Conservation (phyloP, 768 basidiomycete genomes). For the Tylopilus felleus region DNA sequence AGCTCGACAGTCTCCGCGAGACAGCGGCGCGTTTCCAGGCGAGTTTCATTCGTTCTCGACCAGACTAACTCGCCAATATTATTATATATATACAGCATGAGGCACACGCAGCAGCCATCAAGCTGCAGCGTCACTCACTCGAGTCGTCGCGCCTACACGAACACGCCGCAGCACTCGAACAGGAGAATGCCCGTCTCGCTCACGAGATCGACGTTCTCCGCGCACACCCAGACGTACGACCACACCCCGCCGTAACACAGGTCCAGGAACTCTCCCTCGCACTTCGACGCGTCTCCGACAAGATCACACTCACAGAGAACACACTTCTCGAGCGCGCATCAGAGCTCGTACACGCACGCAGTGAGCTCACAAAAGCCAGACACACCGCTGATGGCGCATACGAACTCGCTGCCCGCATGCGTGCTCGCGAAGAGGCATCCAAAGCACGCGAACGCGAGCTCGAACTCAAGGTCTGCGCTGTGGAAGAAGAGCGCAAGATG, state of each 20-base stretch:
- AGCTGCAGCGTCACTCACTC: conserved; percentile 60
- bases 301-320: conserved; percentile 60
- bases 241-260: conserved; percentile 37
- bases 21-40: conserved; percentile 52
- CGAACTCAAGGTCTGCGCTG: conserved; percentile 41
- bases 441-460: conserved; percentile 48
- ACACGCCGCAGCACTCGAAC: conserved; percentile 39
- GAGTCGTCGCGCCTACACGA: conserved; percentile 37
- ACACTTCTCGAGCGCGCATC: conserved; percentile 47
- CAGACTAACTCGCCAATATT: not conserved
- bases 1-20: conserved; percentile 45
- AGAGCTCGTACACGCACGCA: conserved; percentile 42
- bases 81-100: conserved; percentile 63
- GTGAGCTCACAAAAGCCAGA: conserved; percentile 43
- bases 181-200: conserved; percentile 55
- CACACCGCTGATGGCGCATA: conserved; percentile 50
- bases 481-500: conserved; percentile 58
- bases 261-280: conserved; percentile 62
- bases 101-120: conserved; percentile 60
- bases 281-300: conserved; percentile 63
- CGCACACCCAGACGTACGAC: conserved; percentile 45
- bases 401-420: conserved; percentile 49
- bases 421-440: conserved; percentile 53
- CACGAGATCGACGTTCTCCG: conserved; percentile 57
- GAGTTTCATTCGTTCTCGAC: not conserved